Percentiles rank a stretch among this genome's conserved stretches.
phyloP scores from a whole-genome alignment of 2,329 filamentous ascomycete genomes.

The Fusarium sp. region DNA sequence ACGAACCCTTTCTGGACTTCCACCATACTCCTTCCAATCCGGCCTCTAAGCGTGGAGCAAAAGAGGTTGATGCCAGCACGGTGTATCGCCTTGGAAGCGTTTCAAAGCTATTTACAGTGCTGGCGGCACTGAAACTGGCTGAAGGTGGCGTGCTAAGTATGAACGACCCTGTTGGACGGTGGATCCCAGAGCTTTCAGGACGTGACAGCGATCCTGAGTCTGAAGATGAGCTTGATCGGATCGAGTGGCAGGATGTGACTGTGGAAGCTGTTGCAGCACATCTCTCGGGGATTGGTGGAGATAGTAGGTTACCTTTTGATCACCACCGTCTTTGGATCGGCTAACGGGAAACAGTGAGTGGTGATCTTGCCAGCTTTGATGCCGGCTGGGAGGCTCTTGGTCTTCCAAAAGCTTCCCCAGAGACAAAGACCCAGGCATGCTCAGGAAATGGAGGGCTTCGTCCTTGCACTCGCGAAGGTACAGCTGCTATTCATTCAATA shows the following conservation, averaged over 20 bases:
- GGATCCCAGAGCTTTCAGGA: slow-evolving; percentile 1
- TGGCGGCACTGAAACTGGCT: background rate
- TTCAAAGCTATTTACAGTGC: background rate
- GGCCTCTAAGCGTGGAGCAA: background rate
- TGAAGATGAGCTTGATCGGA: background rate
- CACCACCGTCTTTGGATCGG: background rate
- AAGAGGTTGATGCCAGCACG: background rate
- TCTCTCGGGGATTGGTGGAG: background rate
- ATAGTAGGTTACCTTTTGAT: background rate
- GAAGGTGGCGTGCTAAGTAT: background rate
- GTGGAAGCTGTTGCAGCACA: background rate
- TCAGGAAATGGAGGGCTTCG: background rate
- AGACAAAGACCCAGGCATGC: background rate
- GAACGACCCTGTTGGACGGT: background rate
- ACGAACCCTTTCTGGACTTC: background rate
- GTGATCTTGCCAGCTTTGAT: background rate
- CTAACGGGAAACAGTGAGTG: background rate
- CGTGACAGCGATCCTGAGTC: accelerated
- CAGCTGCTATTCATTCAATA: too few relatives aligned
- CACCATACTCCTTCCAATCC: background rate
- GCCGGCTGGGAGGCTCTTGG: slow-evolving; percentile 5
- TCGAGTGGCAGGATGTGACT: background rate
- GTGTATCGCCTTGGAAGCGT: slow-evolving; percentile 18
- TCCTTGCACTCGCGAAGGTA: background rate
- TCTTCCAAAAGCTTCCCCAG: background rate